phyloP scores from a whole-genome alignment of 495 filamentous ascomycete species.

The Podospora conica region DNA sequence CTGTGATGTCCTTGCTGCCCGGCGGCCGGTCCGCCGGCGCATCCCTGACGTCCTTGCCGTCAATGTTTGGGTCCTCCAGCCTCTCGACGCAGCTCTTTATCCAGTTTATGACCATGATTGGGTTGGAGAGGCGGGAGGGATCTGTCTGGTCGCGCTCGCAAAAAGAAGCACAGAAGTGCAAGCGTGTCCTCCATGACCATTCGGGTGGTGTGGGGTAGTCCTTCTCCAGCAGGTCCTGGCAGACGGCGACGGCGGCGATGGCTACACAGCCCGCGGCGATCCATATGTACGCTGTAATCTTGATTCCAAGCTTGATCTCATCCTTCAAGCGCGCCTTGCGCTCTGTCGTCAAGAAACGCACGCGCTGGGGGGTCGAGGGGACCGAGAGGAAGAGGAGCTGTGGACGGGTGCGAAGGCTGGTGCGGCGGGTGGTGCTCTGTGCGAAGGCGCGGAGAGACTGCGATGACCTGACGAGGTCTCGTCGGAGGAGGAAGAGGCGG shows the following conservation, averaged over 20 bases:
- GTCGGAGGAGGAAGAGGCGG: constrained; percentile 21
- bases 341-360: constrained; percentile 72
- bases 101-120: constrained; percentile 52
- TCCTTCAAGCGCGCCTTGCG: constrained; percentile 59
- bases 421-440: constrained; percentile 20
- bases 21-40: constrained; percentile 22
- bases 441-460: constrained; percentile 19
- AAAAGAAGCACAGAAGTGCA: constrained; percentile 53
- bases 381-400: constrained; percentile 70
- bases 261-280: constrained; percentile 47
- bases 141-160: constrained; percentile 50
- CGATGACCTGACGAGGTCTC: constrained; percentile 7
- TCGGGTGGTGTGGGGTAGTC: constrained; percentile 67
- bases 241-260: constrained; percentile 50
- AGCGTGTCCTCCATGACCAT: constrained; percentile 60
- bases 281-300: constrained; percentile 54
- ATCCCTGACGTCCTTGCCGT: constrained; percentile 58
- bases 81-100: constrained; percentile 50
- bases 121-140: constrained; percentile 51
- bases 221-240: constrained; percentile 66
- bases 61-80: constrained; percentile 57
- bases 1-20: constrained; percentile 54
- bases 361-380: constrained; percentile 46
- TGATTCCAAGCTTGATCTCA: constrained; percentile 53
- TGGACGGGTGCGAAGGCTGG: constrained; percentile 46